Evolutionary conservation across 768 basidiomycete genomes (phyloP), one percentile per base, ranked within the genome.

Genomic region (Leccinum fibrillosum): DNA sequence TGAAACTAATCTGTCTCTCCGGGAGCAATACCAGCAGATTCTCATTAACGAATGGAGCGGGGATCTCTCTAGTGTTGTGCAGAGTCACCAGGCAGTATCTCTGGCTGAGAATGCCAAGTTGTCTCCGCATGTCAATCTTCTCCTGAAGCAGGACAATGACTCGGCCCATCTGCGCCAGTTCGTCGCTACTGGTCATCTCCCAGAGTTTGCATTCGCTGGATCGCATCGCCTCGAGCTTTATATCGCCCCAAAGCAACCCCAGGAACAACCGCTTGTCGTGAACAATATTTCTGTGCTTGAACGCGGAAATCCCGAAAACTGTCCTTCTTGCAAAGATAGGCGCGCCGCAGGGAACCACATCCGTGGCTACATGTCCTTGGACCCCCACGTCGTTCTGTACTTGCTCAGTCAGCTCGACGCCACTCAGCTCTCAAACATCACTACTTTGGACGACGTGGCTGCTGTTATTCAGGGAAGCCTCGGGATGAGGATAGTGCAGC

Each of bases 151-250:
- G 32, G 54, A 50, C 0, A 2, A 44, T 1, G 47, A 21, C 0
- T 1, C 2, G 7, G n/a, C 50, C 0, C 37, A 48, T 17, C 32
- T 66, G 44, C 65, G 59, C 35, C 52, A 58, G 7, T 66, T 56
- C 34, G 25, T 5, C 12, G 8, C 64, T 11, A 15, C 23, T 2
- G 65, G 56, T 9, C 4, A 56, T 0, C 8, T 66, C 5, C 65
- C 59, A 28, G 62, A 66, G 55, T 67, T 64, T 19, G 62, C 65
- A 17, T 64, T 54, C 59, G 4, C 52, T 6, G 65, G 65, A 32
- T 66, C 65, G 26, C 54, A 66, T 13, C 65, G 65, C 26, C 65
- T 66, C 37, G 65, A 66, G 15, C 56, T 66, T 5, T 61, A 54
- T 55, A 5, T 66, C 2, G 39, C 23, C 7, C 61, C 60, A 3